Percentiles rank a stretch among this genome's conserved stretches.
phyloP scores from a whole-genome alignment of 345 rosid genomes.

The Lagerstroemia speciosa region DNA sequence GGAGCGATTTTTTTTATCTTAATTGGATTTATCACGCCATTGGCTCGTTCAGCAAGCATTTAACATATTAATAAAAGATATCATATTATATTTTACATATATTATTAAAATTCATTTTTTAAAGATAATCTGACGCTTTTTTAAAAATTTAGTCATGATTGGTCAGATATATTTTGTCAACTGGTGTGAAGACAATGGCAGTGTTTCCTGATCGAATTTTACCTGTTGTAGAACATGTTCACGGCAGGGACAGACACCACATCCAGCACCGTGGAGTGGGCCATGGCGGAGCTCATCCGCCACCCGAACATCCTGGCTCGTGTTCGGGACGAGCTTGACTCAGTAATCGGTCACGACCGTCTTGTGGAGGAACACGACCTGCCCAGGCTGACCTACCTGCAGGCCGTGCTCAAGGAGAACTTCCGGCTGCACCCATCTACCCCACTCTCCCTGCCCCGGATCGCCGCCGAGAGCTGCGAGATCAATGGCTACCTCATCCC shows the following conservation, averaged over 20 bases:
- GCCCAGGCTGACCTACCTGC: conserved; percentile 47
- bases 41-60: too few relatives aligned
- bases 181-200: not conserved
- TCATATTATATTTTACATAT: too few relatives aligned
- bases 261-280: conserved; percentile 91
- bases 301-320: conserved; percentile 46
- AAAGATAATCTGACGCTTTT: too few relatives aligned
- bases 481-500: conserved; percentile 74
- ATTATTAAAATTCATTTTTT: too few relatives aligned
- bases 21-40: too few relatives aligned
- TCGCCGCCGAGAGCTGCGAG: conserved; percentile 57
- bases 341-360: conserved; percentile 46
- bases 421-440: conserved; percentile 82
- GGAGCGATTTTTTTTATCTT: too few relatives aligned
- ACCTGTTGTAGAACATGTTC: conserved; percentile 46
- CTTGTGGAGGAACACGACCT: conserved; percentile 46
- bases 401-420: conserved; percentile 68
- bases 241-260: conserved; percentile 92
- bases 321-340: conserved; percentile 51
- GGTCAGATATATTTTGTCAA: too few relatives aligned
- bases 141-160: too few relatives aligned
- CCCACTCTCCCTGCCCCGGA: conserved; percentile 66
- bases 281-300: conserved; percentile 71
- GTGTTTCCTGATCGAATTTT: not conserved
- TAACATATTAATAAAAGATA: too few relatives aligned